Evolutionary conservation across 78 protist species (phyloP), one percentile per base, ranked within the genome.

Genomic region (Dictyostelium purpureum): DNA sequence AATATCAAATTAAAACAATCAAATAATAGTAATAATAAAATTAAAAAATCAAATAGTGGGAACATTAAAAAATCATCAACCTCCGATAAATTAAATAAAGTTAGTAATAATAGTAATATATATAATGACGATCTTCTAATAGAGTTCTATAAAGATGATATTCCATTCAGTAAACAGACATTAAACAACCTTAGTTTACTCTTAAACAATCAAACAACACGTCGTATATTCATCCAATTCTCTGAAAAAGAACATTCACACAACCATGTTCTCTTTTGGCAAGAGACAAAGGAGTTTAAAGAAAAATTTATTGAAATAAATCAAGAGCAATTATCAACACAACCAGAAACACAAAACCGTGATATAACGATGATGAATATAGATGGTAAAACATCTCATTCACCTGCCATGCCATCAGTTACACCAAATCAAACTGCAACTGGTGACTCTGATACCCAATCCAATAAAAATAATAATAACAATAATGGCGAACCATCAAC

Each of bases 151-250:
- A 24, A 54, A 26, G 77, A 67, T 18, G 79, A 82, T 40, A 37
- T 35, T 0, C 40, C 91, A 70, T 76, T 85, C 16, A 42, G 75
- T 1, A 51, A 26, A 65, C 28, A 51, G 10, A 85, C 81, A 9
- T 45, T 85, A 33, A 85, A 56, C 24, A 71, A 51, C 14, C 81
- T 85, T 35, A 35, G 61, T 43, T 5, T 57, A 2, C 6, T 85
- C 0, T n/a, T 85, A 38, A 7, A 42, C 1, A 67, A 85, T 31
- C 56, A 24, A n/a, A 66, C 78, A 7, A 73, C 91, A 28, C 75
- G 75, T 42, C 52, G 66, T 49, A 70, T 85, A 11, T 85, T 85
- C n/a, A 71, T 66, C n/a, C 80, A 85, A n/a, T 85, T 85, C 47
- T 66, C 91, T 10, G 91, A 85, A 37, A 31, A 45, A 2, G 91